Evolutionary conservation across 345 rosid species (phyloP).

Genomic region (Odontarrhena argentea): DNA sequence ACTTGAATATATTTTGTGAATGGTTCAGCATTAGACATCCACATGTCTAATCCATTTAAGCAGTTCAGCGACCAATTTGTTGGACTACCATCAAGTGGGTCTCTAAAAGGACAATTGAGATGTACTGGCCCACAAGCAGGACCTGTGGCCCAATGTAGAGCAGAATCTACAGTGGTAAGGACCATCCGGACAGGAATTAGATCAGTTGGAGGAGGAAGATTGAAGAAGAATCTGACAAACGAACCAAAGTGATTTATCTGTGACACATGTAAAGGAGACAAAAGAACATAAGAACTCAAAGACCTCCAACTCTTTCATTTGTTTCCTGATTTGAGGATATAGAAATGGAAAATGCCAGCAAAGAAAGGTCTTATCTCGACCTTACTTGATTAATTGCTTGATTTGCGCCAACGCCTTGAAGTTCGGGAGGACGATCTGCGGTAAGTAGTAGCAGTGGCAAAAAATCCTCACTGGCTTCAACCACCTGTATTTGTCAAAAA

Average conservation of each 20-base stretch:
- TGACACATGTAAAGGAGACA: conserved; percentile 23
- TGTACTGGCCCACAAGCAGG: conserved; percentile 89
- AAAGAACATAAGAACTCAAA: not conserved
- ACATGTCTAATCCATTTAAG: conserved; percentile 72
- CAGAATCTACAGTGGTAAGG: conserved; percentile 87
- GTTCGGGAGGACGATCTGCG: conserved; percentile 99
- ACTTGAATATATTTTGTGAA: conserved; percentile 72
- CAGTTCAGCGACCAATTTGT: conserved; percentile 65
- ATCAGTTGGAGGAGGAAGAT: conserved; percentile 84
- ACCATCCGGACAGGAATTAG: conserved; percentile 77
- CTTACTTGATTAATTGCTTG: conserved; percentile 93
- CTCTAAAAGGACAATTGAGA: conserved; percentile 90
- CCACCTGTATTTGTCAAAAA: conserved; percentile 62
- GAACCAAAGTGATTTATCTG: conserved; percentile 95
- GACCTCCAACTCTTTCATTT: too few relatives aligned
- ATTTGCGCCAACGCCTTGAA: conserved; percentile 88
- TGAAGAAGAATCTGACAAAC: conserved; percentile 85
- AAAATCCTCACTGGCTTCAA: conserved; percentile 96
- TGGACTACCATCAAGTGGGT: conserved; percentile 71
- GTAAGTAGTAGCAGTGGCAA: conserved; percentile 83
- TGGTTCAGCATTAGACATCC: conserved; percentile 75
- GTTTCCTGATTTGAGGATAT: too few relatives aligned
- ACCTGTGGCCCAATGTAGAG: conserved; percentile 74
- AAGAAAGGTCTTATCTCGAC: conserved; percentile 27
- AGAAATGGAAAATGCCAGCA: too few relatives aligned